These are phyloP conservation scores for Leishmania mexicana DNA, from an alignment of 208 protist genomes.

Conservation along the genomic window DNA sequence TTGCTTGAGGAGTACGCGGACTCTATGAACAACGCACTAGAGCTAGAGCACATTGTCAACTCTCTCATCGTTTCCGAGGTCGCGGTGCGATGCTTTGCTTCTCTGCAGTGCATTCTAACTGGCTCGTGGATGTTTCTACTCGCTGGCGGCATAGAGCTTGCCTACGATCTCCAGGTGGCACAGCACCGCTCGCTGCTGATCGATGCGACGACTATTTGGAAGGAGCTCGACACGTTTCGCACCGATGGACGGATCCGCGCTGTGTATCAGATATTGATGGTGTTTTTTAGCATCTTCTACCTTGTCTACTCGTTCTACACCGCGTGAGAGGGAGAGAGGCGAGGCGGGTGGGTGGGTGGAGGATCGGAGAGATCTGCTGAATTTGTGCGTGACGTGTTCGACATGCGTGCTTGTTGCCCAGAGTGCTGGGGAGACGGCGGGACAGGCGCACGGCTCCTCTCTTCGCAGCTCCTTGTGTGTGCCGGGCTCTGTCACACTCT, in stretches of 20 bases:
- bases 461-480: background rate
- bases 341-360: background rate
- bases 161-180: constrained; percentile 55
- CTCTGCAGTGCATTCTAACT: constrained; percentile 46
- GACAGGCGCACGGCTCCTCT: background rate
- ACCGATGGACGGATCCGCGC: constrained; percentile 49
- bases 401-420: background rate
- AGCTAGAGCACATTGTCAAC: constrained; percentile 61
- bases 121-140: constrained; percentile 39
- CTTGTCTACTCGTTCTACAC: constrained; percentile 37
- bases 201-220: constrained; percentile 74
- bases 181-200: constrained; percentile 49
- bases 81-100: constrained; percentile 55
- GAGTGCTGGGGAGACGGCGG: background rate
- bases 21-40: constrained; percentile 54
- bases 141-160: constrained; percentile 47
- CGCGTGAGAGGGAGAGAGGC: background rate
- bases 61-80: constrained; percentile 55
- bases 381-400: background rate
- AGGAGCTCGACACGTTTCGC: constrained; percentile 39
- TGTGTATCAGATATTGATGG: constrained; percentile 42
- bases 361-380: background rate
- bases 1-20: constrained; percentile 59
- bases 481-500: background rate
- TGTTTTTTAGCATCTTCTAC: constrained; percentile 29